Conservation (phyloP, 2,329 filamentous ascomycete species). For the Waltergamsia citrina region DNA sequence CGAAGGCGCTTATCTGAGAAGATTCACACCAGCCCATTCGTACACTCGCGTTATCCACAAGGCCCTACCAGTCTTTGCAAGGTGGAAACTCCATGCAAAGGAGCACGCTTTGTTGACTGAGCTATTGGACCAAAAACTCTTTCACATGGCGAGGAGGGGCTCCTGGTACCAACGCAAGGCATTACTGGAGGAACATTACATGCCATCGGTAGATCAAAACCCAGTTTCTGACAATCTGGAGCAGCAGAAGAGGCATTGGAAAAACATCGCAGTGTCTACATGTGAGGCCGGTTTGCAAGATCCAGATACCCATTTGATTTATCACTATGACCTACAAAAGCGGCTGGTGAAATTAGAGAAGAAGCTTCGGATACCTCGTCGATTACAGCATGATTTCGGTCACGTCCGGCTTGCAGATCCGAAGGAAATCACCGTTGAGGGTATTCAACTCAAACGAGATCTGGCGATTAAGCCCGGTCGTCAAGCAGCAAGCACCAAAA, state of each 20-base stretch:
- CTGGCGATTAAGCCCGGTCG: slow-evolving; percentile 29
- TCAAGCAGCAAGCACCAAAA: slow-evolving; percentile 52
- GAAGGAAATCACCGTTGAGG: slow-evolving; percentile 64
- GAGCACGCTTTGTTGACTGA: slow-evolving; percentile 70
- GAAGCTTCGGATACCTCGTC: slow-evolving; percentile 68
- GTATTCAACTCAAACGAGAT: slow-evolving; percentile 64
- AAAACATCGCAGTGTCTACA: slow-evolving; percentile 62
- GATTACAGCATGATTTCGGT: slow-evolving; percentile 86
- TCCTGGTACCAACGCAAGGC: slow-evolving; percentile 96
- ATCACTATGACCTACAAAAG: slow-evolving; percentile 91
- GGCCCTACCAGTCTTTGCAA: slow-evolving; percentile 66
- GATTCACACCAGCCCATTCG: slow-evolving; percentile 85
- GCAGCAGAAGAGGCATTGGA: slow-evolving; percentile 74
- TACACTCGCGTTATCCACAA: slow-evolving; percentile 94
- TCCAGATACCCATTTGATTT: slow-evolving; percentile 79
- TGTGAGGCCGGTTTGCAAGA: slow-evolving; percentile 86
- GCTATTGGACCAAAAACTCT: slow-evolving; percentile 70
- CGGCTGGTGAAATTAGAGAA: slow-evolving; percentile 87
- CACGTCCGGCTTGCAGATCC: slow-evolving; percentile 74
- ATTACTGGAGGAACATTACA: slow-evolving; percentile 89
- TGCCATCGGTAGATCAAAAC: slow-evolving; percentile 52
- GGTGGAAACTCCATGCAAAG: slow-evolving; percentile 68
- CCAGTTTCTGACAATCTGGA: slow-evolving; percentile 26
- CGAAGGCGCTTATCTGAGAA: slow-evolving; percentile 80
- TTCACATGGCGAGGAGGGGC: slow-evolving; percentile 76